Base-by-base conservation (phyloP, 1,284 basidiomycete genomes). In the Ceratobasidium sp. region DNA sequence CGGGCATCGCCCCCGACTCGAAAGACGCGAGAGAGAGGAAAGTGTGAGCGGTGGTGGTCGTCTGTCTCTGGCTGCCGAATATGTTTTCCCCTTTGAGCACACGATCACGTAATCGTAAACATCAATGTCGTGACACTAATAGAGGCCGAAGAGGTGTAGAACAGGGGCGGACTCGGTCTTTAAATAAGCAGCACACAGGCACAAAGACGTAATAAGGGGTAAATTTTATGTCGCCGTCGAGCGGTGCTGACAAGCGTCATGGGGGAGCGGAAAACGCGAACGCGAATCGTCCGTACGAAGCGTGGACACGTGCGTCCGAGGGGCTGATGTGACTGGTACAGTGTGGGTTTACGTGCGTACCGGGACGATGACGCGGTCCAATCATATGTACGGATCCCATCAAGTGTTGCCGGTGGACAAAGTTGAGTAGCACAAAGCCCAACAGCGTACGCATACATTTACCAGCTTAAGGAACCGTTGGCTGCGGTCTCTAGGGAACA, bases 1-100 rank as follows among this genome's bases (percentile, higher is more conserved):
- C 84, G 21, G 84, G 84, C 84, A 85, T 85, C 57, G 28, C 59
- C 48, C 64, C 36, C n/a, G 34, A n/a, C n/a, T n/a, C 14, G 18
- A 45, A 32, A 48, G 26, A n/a, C n/a, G n/a, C n/a, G 60, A 18
- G 60, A 62, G 34, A 34, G 28, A 52, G 16, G 34, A 57, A 6
- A 5, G n/a, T n/a, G 30, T 18, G 45, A 28, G 45, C 28, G 48
- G 48, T 23, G 3, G 48, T 52, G 48, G 48, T 52, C 18, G 43
- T 39, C 36, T 39, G 36, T 39, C 36, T n/a, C n/a, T 52, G 8
- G 48, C 28, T 16, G 21, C 18, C 26, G 28, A 32, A 3, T 53
- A 23, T 53, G 46, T 28, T 28, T 36, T 52, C 61, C 61, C 32
- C 39, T n/a, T 46, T 50, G 36, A 34, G 61, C 18, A 9, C 28